Evolutionary conservation across 1,284 basidiomycete genomes (phyloP).

Genomic region (Puccinia sorghi): DNA sequence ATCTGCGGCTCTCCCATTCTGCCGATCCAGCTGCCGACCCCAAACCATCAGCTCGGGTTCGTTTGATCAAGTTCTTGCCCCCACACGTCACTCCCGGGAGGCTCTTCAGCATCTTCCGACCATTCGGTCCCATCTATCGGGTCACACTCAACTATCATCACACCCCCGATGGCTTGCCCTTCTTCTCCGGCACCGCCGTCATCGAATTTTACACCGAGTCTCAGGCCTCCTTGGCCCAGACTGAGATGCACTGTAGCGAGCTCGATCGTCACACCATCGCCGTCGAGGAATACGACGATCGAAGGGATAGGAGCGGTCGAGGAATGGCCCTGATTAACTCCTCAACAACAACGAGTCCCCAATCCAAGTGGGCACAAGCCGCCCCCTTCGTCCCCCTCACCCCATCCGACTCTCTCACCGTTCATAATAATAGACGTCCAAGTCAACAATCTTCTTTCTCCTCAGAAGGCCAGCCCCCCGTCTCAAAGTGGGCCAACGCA

Average conservation of each 20-base stretch:
- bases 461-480: slow-evolving; percentile 12
- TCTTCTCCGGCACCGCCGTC: slow-evolving; percentile 48
- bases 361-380: slow-evolving; percentile 47
- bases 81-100: slow-evolving; percentile 73
- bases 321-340: slow-evolving; percentile 15
- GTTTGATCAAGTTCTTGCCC: slow-evolving; percentile 70
- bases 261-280: slow-evolving; percentile 52
- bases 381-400: slow-evolving; percentile 42
- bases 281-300: slow-evolving; percentile 51
- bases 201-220: slow-evolving; percentile 52
- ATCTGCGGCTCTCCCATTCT: slow-evolving; percentile 68
- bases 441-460: neutral
- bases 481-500: slow-evolving; percentile 54
- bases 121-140: slow-evolving; percentile 59
- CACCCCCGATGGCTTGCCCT: slow-evolving; percentile 15
- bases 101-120: slow-evolving; percentile 72
- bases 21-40: slow-evolving; percentile 72
- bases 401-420: neutral
- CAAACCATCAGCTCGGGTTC: slow-evolving; percentile 65
- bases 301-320: slow-evolving; percentile 20
- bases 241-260: slow-evolving; percentile 52
- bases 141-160: slow-evolving; percentile 49
- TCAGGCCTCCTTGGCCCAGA: slow-evolving; percentile 50
- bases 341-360: neutral
- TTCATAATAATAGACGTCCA: neutral